Base-by-base conservation (phyloP, 2,329 filamentous ascomycete species). In the Ascochyta lentis region DNA sequence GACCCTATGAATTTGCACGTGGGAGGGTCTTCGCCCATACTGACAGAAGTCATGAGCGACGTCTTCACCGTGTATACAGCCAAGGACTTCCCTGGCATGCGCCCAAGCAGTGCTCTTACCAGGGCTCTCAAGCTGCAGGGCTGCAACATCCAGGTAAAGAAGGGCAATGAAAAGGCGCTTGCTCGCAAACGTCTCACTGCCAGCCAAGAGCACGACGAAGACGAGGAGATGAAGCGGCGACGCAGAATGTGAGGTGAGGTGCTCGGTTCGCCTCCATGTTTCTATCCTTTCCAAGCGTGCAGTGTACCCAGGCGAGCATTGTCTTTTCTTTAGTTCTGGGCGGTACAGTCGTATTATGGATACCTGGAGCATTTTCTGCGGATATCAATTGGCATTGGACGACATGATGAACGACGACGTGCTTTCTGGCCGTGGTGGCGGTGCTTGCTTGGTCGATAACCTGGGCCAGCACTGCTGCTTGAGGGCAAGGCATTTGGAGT, bases 21-120 rank as follows among this genome's bases (percentile, higher is more conserved):
- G 2, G 86, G 85, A 26, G 77, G 76, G 5, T 78, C 75, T 47
- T 80, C 79, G 34, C 77, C 77, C 5, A 80, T 80, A 48, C 76
- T 83, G n/a, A 81, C 80, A 7, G 78, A 79, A 55, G 76, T 80
- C 15, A 82, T 87, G 76, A 91, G 86, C 68, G 85, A 90, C 15
- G 78, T 87, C n/a, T 93, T 95, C 69, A 86, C 84, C 12, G 90
- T 93, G 7, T 93, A 89, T 73, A 92, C 89, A 39, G 91, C 91
- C 39, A 95, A 94, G 71, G 90, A 94, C 69, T 95, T 95, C 57
- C 89, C 90, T 0, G 91, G 91, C 6, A 95, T 95, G 90, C 82
- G 87, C 54, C 87, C 89, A 1, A 92, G 89, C 72, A 92, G 89
- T 24, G 80, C 83, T 16, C 77, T 95, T 34, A 91, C 91, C 1